Evolutionary conservation across 768 basidiomycete genomes (phyloP).

Genomic region (Lentinula lateritia): DNA sequence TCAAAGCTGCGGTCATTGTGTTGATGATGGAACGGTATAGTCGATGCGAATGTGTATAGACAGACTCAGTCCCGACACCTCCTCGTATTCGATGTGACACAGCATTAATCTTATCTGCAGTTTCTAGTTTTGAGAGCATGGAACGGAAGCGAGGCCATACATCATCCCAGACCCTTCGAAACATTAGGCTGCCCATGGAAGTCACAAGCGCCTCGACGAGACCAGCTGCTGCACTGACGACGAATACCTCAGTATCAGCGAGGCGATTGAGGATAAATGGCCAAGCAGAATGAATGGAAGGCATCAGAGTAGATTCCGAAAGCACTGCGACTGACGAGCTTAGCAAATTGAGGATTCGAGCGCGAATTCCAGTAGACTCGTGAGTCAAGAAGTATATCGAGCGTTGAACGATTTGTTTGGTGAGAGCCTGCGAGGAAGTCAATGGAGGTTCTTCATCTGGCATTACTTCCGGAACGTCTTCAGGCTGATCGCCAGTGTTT

Average conservation of each 20-base stretch:
- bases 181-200: constrained; percentile 83
- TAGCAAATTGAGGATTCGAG: constrained; percentile 74
- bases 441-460: constrained; percentile 44
- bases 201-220: constrained; percentile 68
- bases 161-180: constrained; percentile 80
- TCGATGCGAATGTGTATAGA: constrained; percentile 78
- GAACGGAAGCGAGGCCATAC: constrained; percentile 80
- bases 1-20: constrained; percentile 65
- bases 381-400: constrained; percentile 92
- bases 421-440: constrained; percentile 69
- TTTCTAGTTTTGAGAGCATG: constrained; percentile 56
- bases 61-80: constrained; percentile 57
- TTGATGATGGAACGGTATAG: constrained; percentile 70
- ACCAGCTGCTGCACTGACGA: constrained; percentile 69
- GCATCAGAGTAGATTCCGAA: constrained; percentile 70
- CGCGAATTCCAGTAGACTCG: constrained; percentile 77
- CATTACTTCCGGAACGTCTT: constrained; percentile 24
- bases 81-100: constrained; percentile 50
- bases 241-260: constrained; percentile 65
- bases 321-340: constrained; percentile 68
- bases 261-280: constrained; percentile 89
- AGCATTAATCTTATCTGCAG: constrained; percentile 62
- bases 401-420: constrained; percentile 80
- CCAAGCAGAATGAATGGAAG: constrained; percentile 87
- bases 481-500: constrained; percentile 14